These are phyloP conservation scores for Citrullus mucosospermus DNA, from an alignment of 306 rosid genomes.

Conservation along the genomic window DNA sequence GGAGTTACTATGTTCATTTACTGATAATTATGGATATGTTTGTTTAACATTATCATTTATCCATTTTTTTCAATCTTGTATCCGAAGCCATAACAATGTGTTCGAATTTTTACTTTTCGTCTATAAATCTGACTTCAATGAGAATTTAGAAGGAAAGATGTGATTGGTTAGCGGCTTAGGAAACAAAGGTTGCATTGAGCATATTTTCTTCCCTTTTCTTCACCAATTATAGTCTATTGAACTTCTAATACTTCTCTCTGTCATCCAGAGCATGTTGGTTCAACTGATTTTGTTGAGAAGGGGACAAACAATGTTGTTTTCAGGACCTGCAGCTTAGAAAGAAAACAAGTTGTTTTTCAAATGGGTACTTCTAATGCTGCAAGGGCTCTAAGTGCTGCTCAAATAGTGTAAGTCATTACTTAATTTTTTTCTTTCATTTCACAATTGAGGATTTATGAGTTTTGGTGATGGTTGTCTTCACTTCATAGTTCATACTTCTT, in stretches of 20 bases:
- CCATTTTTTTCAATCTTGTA: not conserved
- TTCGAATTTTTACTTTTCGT: not conserved
- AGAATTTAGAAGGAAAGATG: not conserved
- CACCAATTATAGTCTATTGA: not conserved
- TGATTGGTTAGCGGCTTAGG: not conserved
- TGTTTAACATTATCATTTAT: not conserved
- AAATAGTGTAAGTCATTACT: conserved; percentile 53
- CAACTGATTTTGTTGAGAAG: conserved; percentile 75
- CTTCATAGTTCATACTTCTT: not conserved
- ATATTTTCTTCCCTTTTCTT: not conserved
- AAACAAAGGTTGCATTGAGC: not conserved
- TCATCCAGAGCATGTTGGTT: conserved; percentile 40
- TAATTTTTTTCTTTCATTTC: not conserved
- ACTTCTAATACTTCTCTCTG: not conserved
- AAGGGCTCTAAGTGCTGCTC: conserved; percentile 75
- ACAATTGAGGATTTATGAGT: conserved; percentile 2
- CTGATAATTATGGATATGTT: not conserved
- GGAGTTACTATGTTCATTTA: not conserved
- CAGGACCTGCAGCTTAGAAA: conserved; percentile 72
- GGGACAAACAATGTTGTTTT: conserved; percentile 62
- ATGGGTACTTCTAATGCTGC: conserved; percentile 77
- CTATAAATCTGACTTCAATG: not conserved
- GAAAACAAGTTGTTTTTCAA: conserved; percentile 67
- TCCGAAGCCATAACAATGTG: not conserved
- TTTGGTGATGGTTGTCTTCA: not conserved